Evolutionary conservation across 2,329 filamentous ascomycete genomes (phyloP), one percentile per base, ranked within the genome.

Genomic region (Paradendryphiella salina): DNA sequence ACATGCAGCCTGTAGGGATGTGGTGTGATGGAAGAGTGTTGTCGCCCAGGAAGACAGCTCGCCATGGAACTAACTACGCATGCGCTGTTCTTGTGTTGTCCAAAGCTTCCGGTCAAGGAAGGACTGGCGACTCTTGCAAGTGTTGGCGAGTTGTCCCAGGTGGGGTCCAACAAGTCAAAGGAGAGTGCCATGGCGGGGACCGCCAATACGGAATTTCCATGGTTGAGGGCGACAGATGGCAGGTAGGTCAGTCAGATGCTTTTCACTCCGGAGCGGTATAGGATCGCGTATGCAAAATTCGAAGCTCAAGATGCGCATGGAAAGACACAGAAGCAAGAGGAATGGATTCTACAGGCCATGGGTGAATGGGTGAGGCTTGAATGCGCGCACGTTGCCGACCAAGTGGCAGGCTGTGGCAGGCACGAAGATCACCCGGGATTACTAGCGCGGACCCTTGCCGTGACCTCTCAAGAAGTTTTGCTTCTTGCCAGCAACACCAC

Each of bases 381-480:
- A 37, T 43, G 26, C 33, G 39, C 46, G 28, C 47, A 50, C 47
- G 47, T 45, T 50, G 47, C 21, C 35, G 35, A 50, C 47, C 40
- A 50, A 52, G 37, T 48, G 49, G 49, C 43, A 52, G 38, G 37
- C 37, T 6, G 37, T 39, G 37, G 46, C 42, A 37, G 34, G 44
- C 49, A 48, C 49, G 49, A 52, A 52, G 44, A 48, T 43, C 37
- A 29, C 39, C 49, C 49, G 44, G 44, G 20, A 42, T 38, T 40
- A 17, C 44, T 52, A 52, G 49, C 49, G 49, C 44, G 28, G 49
- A 52, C 49, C 49, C 49, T 56, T 52, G 37, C 53, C 41, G 42
- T 54, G 41, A 41, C 48, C 39, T 54, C 53, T 54, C 53, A 54
- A 55, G 58, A 56, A 59, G 48, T 57, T 63, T 65, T 54, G 52